Conservation (phyloP, 2,329 filamentous ascomycete species). For the Talaromyces sp. region DNA sequence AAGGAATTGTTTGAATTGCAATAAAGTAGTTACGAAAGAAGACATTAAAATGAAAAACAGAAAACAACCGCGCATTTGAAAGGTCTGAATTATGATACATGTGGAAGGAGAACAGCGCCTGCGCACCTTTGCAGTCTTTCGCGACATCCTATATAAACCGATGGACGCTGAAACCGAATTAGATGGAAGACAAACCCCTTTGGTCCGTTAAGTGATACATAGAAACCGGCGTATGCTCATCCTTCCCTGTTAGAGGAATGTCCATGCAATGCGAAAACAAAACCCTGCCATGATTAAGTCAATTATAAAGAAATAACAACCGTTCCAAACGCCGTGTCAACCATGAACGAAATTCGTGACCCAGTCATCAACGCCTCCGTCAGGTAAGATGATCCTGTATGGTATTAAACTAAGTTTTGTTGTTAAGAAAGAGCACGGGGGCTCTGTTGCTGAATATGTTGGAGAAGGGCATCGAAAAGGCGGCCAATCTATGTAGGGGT, state of each 20-base stretch:
- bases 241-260: not conserved
- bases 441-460: constrained; percentile 46
- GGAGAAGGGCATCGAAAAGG: constrained; percentile 42
- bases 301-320: not conserved
- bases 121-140: constrained; percentile 33
- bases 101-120: constrained; percentile 3
- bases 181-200: constrained; percentile 12
- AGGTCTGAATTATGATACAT: constrained; percentile 9
- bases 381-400: constrained; percentile 4
- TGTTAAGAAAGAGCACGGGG: constrained; percentile 32
- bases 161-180: constrained; percentile 16
- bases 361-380: constrained; percentile 12
- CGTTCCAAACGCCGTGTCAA: constrained; percentile 11
- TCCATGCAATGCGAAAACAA: constrained; percentile 1
- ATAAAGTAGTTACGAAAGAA: not conserved
- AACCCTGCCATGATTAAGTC: not conserved
- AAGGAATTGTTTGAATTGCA: not conserved
- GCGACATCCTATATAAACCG: constrained; percentile 24
- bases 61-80: not conserved
- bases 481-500: constrained; percentile 34
- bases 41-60: not conserved
- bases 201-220: constrained; percentile 14
- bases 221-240: not conserved
- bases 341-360: constrained; percentile 10
- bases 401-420: constrained; percentile 9